Conservation (phyloP, 73 alveolate species). For the Effrenium voratum region DNA sequence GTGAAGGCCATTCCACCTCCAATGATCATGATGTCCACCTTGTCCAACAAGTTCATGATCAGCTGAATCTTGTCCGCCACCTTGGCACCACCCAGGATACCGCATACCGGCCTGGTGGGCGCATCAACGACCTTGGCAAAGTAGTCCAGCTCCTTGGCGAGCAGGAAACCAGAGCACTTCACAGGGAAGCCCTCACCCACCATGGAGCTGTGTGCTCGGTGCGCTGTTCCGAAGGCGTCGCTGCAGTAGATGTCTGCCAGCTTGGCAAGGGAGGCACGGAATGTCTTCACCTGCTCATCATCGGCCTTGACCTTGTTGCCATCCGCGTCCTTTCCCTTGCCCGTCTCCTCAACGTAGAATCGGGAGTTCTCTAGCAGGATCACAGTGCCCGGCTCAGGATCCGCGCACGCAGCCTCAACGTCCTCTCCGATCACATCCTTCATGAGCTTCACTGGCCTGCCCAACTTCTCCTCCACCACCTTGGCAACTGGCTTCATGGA, state of each 20-base stretch:
- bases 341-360: slow-evolving; percentile 96
- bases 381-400: slow-evolving; percentile 96
- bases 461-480: slow-evolving; percentile 95
- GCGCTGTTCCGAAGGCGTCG: slow-evolving; percentile 99
- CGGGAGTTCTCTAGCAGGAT: slow-evolving; percentile 98
- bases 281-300: slow-evolving; percentile 34
- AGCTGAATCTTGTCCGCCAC: slow-evolving; percentile 98
- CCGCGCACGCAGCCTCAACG: slow-evolving; percentile 95
- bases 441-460: slow-evolving; percentile 95
- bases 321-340: slow-evolving; percentile 85
- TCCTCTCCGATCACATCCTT: slow-evolving; percentile 97
- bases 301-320: slow-evolving; percentile 76
- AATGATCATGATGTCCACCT: slow-evolving; percentile 97
- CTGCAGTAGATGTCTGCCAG: slow-evolving; percentile 97
- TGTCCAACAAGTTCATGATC: slow-evolving; percentile 96
- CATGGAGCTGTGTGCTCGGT: slow-evolving; percentile 98
- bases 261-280: slow-evolving; percentile 92
- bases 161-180: slow-evolving; percentile 96
- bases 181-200: slow-evolving; percentile 96
- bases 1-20: slow-evolving; percentile 99
- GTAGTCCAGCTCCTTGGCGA: slow-evolving; percentile 97
- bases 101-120: slow-evolving; percentile 98
- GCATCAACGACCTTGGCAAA: slow-evolving; percentile 96
- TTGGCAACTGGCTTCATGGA: slow-evolving; percentile 97
- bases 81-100: slow-evolving; percentile 99